phyloP scores from a whole-genome alignment of 108 stramenopile species.

The Nitzschia sp. region DNA sequence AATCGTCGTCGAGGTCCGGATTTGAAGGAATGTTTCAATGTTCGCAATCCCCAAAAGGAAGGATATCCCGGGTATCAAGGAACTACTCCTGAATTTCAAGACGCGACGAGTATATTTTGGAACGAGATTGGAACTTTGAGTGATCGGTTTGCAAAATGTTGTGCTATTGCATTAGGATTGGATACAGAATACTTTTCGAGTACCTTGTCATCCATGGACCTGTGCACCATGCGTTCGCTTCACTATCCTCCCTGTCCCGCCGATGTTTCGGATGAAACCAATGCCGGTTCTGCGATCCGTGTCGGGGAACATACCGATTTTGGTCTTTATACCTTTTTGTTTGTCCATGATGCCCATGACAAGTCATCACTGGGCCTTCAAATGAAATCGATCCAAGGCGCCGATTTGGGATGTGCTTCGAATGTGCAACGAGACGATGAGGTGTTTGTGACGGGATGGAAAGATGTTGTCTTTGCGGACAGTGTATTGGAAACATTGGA shows the following conservation, averaged over 20 bases:
- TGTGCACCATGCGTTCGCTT: conserved; percentile 32
- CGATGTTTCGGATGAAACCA: background rate
- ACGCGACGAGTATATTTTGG: background rate
- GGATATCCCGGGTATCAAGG: conserved; percentile 16
- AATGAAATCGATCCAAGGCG: conserved; percentile 36
- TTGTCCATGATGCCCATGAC: conserved; percentile 14
- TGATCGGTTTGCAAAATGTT: conserved; percentile 8
- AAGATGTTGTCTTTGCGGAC: conserved; percentile 15
- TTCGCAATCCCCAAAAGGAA: conserved; percentile 13
- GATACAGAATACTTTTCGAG: conserved; percentile 25
- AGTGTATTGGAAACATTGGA: background rate
- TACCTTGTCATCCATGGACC: conserved; percentile 17
- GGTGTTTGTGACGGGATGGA: conserved; percentile 15
- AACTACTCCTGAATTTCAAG: conserved; percentile 20
- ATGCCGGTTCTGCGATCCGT: conserved; percentile 4
- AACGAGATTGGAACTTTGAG: background rate
- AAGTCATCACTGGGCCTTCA: conserved; percentile 29
- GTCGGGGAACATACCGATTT: conserved; percentile 47
- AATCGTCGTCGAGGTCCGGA: conserved; percentile 30
- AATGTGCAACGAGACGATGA: conserved; percentile 11
- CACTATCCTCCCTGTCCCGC: conserved; percentile 39
- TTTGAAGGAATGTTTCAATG: conserved; percentile 44
- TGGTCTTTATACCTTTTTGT: conserved; percentile 41
- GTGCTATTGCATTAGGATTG: conserved; percentile 38
- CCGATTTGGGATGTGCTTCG: conserved; percentile 24